Evolutionary conservation across 257 asterid genomes (phyloP).

Genomic region (Lavandula angustifolia): DNA sequence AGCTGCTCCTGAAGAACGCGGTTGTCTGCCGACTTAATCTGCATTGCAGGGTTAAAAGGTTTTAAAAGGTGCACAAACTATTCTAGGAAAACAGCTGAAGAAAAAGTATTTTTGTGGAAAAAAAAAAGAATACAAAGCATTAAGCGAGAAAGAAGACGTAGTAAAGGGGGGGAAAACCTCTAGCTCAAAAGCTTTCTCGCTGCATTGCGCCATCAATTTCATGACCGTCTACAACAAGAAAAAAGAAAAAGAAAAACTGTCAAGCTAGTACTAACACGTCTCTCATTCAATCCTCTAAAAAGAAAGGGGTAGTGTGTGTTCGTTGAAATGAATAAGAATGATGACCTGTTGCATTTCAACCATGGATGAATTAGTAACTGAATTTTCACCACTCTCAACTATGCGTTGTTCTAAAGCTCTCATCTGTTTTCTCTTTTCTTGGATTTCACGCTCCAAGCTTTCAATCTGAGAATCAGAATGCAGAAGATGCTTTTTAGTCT

Average conservation of each 20-base stretch:
- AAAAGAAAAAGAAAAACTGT: conserved; percentile 18
- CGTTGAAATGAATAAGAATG: conserved; percentile 21
- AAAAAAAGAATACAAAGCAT: neutral
- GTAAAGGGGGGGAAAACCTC: conserved; percentile 49
- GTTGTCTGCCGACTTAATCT: conserved; percentile 91
- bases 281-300: neutral
- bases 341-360: conserved; percentile 95
- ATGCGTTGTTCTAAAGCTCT: conserved; percentile 75
- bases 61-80: conserved; percentile 26
- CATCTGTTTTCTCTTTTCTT: conserved; percentile 84
- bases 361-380: conserved; percentile 72
- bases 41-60: conserved; percentile 41
- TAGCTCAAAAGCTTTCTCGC: conserved; percentile 84
- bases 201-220: conserved; percentile 82
- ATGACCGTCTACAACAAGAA: conserved; percentile 58
- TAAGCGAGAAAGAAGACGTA: neutral
- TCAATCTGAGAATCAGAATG: conserved; percentile 59
- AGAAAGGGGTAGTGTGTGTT: neutral
- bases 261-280: conserved; percentile 7
- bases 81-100: neutral
- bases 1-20: conserved; percentile 93
- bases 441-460: conserved; percentile 79
- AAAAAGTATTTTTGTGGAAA: neutral
- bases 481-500: conserved; percentile 36
- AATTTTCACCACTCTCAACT: conserved; percentile 78